Evolutionary conservation across 306 rosid genomes (phyloP).

Genomic region (Malus asiatica): DNA sequence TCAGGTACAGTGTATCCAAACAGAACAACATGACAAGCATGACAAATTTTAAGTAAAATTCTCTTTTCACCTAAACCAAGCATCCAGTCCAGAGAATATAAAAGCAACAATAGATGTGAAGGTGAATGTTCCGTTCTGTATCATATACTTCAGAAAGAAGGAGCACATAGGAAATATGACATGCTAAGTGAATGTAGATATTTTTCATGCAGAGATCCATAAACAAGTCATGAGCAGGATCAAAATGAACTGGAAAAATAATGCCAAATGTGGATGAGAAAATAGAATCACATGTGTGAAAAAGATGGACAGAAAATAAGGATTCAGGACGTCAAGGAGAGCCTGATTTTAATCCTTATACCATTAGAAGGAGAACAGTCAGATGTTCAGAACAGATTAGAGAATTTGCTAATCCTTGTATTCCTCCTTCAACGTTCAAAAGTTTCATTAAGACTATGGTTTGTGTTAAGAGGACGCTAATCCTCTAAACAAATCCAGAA

Average conservation of each 20-base stretch:
- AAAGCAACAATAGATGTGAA: background rate
- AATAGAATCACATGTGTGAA: no score
- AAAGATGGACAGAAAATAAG: no score
- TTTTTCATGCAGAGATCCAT: background rate
- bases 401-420: background rate
- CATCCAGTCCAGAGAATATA: no score
- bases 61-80: background rate
- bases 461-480: background rate
- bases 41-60: background rate
- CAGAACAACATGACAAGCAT: conserved; percentile 5
- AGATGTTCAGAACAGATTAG: no score
- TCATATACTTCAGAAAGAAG: background rate
- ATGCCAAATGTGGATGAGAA: no score
- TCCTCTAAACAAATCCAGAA: background rate
- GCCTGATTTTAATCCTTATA: no score
- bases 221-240: no score
- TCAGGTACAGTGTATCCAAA: conserved; percentile 19
- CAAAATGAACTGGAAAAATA: no score
- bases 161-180: background rate
- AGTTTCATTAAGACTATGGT: background rate
- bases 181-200: background rate
- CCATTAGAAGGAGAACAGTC: no score
- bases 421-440: background rate
- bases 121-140: background rate
- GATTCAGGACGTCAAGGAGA: no score